These are phyloP conservation scores for Paramecium sexaurelia DNA, from an alignment of 73 alveolate species.

Conservation along the genomic window DNA sequence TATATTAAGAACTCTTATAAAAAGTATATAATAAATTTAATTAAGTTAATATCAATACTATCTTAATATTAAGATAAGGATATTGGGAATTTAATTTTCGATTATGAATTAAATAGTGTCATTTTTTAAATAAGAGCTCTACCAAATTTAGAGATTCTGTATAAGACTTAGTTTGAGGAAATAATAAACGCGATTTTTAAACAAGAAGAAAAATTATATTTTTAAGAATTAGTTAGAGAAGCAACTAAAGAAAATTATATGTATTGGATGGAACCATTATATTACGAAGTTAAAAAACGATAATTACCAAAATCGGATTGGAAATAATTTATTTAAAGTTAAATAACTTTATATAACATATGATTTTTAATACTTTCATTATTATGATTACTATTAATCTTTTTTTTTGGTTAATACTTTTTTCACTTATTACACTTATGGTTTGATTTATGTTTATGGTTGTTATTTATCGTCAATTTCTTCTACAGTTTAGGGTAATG, in stretches of 20 bases:
- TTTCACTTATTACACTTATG: background rate
- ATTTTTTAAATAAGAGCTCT: background rate
- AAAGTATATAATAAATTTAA: background rate
- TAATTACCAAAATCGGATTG: background rate
- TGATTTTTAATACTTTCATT: background rate
- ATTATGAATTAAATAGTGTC: background rate
- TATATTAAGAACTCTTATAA: background rate
- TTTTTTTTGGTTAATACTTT: background rate
- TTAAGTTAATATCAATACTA: background rate
- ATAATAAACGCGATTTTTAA: background rate
- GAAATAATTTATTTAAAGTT: constrained; percentile 15
- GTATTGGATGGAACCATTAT: constrained; percentile 19
- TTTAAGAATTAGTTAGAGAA: background rate
- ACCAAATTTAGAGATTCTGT: background rate
- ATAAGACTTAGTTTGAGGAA: background rate
- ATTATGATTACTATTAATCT: background rate
- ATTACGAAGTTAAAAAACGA: background rate
- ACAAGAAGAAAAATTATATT: background rate
- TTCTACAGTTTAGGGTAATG: background rate
- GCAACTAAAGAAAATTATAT: background rate
- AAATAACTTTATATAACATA: background rate
- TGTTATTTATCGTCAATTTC: background rate
- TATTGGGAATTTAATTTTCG: background rate
- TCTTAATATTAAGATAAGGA: background rate
- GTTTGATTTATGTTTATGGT: background rate